Conservation (phyloP, 192 early-diverging fungal genomes). For the Gryganskiella cystojenkinii region DNA sequence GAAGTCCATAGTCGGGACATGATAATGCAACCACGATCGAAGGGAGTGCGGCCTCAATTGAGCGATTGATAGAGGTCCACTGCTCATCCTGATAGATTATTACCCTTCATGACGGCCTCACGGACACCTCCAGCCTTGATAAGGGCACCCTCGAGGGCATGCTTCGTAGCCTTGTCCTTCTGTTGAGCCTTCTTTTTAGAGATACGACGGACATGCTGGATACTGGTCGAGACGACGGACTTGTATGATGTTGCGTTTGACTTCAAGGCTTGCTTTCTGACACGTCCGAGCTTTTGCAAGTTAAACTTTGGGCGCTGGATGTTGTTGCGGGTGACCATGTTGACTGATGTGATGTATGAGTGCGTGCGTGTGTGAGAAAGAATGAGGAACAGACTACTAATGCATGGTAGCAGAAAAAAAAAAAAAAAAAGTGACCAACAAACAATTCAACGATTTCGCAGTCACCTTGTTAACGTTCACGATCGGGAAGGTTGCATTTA, state of each 20-base stretch:
- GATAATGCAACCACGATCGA: too few relatives aligned
- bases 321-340: conserved; percentile 51
- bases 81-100: not conserved
- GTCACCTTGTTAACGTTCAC: too few relatives aligned
- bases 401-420: not conserved
- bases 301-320: conserved; percentile 51
- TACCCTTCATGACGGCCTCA: conserved; percentile 53
- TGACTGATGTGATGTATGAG: conserved; percentile 12
- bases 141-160: conserved; percentile 36
- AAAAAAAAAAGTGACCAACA: too few relatives aligned
- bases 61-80: not conserved
- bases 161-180: conserved; percentile 29
- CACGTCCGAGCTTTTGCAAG: conserved; percentile 50
- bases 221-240: conserved; percentile 41
- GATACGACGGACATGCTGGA: conserved; percentile 50
- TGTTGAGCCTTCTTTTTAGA: conserved; percentile 54
- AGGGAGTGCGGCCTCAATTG: not conserved
- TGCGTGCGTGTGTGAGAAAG: not conserved
- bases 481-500: too few relatives aligned
- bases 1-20: too few relatives aligned
- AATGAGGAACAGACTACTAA: not conserved
- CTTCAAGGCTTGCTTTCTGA: conserved; percentile 52
- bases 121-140: conserved; percentile 48
- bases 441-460: too few relatives aligned
- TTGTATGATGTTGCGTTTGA: conserved; percentile 49